Evolutionary conservation across 2,329 filamentous ascomycete species (phyloP), one percentile per base, ranked within the genome.

Genomic region (Huntiella bhutanensis): DNA sequence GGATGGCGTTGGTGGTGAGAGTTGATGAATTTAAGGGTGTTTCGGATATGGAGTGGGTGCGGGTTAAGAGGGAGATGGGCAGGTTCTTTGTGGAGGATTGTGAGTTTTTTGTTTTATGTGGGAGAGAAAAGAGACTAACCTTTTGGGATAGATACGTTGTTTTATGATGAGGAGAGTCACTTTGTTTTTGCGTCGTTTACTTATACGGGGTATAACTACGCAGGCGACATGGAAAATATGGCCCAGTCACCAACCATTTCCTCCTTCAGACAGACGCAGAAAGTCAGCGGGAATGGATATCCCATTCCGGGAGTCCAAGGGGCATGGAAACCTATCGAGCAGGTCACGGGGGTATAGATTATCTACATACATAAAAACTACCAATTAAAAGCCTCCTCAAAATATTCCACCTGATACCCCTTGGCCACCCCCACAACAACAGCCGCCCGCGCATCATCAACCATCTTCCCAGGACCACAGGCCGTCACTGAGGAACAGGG

Each of bases 181-280:
- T 77, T 77, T 37, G 67, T 88, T 1, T 87, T 87, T 57, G 79
- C 80, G 0, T 75, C 66, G 17, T 84, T 86, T 66, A 86, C 83
- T 58, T 88, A 87, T 55, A 66, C 80, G n/a, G 82, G 83, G 0
- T 71, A 71, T 50, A 71, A 83, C 52, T 86, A 73, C 50, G 75
- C 72, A 2, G 77, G 67, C 7, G 82, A 88, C 56, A 87, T 88
- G 83, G 70, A 73, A 59, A 69, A 66, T 51, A 86, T 87, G 81
- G 68, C 70, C 1, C 74, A 73, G 48, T 84, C 86, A 28, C 22
- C 54, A 70, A 73, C 1, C 78, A 77, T 56, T 79, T 87, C 33
- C 6, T 7, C 22, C 8, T 28, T 7, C 6, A 28, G 1, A 28
- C 22, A 28, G 22, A 28, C 22, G 8, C 22, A 28, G 22, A 28